phyloP scores from a whole-genome alignment of 805 yeast species.

The Teunomyces stri region DNA sequence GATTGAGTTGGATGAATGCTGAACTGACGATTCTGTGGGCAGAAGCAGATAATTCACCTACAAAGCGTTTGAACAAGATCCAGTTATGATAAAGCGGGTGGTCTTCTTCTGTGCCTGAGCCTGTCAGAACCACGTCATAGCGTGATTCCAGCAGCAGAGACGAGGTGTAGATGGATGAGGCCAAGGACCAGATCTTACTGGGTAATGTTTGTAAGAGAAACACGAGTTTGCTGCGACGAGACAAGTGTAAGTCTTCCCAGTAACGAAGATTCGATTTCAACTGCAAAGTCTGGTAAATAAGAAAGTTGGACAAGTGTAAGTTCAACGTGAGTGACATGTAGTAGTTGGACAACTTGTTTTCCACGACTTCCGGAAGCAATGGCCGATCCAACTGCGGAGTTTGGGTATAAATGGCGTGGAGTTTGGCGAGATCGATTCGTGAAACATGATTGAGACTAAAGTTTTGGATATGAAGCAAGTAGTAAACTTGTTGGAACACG shows the following conservation, averaged over 20 bases:
- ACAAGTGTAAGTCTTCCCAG: conserved; percentile 31
- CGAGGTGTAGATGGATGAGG: conserved; percentile 7
- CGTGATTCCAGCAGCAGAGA: conserved; percentile 3
- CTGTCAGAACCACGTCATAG: conserved; percentile 5
- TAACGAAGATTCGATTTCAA: conserved; percentile 33
- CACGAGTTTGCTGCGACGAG: conserved; percentile 22
- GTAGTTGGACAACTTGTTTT: conserved; percentile 17
- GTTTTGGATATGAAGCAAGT: conserved; percentile 20
- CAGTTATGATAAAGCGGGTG: conserved; percentile 12
- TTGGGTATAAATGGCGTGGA: conserved; percentile 3
- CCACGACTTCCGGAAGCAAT: not conserved
- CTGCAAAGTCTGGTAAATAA: conserved; percentile 33
- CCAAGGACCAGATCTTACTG: conserved; percentile 17
- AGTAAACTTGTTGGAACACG: conserved; percentile 22
- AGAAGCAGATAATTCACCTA: conserved; percentile 5
- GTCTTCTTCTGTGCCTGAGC: conserved; percentile 16
- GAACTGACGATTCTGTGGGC: conserved; percentile 6
- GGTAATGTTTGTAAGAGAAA: conserved; percentile 39
- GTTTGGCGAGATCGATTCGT: conserved; percentile 5
- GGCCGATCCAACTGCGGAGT: not conserved
- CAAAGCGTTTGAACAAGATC: conserved; percentile 9
- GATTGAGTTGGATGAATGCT: conserved; percentile 13
- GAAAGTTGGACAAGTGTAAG: conserved; percentile 28
- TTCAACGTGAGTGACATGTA: conserved; percentile 22
- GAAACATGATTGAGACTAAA: conserved; percentile 10